Percentiles rank a stretch among this genome's conserved stretches.
Evolutionary conservation across 2,329 filamentous ascomycete genomes (phyloP).

Genomic region (Fusarium nurragi): DNA sequence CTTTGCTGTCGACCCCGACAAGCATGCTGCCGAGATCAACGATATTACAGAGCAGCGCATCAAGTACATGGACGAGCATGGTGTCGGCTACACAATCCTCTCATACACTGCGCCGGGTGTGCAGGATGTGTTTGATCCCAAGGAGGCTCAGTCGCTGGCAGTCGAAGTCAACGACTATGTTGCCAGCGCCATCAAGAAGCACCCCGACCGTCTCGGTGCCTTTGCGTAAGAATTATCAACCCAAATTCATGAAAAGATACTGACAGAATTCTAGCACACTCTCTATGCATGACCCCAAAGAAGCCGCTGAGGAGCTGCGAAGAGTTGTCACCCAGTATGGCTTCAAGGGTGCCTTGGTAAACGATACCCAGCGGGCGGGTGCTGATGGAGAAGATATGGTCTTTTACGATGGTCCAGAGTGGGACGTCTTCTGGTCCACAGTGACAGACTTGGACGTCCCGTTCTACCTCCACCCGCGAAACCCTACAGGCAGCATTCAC

Average conservation of each 20-base stretch:
- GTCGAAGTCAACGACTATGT: constrained; percentile 56
- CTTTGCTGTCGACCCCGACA: constrained; percentile 67
- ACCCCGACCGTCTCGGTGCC: constrained; percentile 56
- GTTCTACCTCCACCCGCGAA: constrained; percentile 70
- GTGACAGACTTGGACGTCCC: constrained; percentile 69
- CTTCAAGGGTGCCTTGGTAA: constrained; percentile 71
- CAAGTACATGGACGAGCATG: constrained; percentile 56
- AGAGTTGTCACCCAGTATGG: constrained; percentile 65
- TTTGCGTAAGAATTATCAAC: constrained; percentile 51
- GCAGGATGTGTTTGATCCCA: constrained; percentile 56
- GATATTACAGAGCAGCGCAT: constrained; percentile 54
- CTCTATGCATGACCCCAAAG: constrained; percentile 62
- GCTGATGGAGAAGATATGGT: constrained; percentile 67
- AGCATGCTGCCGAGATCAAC: constrained; percentile 64
- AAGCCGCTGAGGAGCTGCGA: constrained; percentile 60
- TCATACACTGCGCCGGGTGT: constrained; percentile 61
- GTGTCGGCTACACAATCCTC: constrained; percentile 59
- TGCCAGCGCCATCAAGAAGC: constrained; percentile 50
- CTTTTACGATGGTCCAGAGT: constrained; percentile 71
- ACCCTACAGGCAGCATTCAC: constrained; percentile 64
- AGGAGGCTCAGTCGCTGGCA: constrained; percentile 54
- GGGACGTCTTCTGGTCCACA: constrained; percentile 69
- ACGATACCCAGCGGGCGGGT: constrained; percentile 69
- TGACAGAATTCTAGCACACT: constrained; percentile 49
- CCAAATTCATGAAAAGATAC: rapidly evolving